Evolutionary conservation across 805 yeast genomes (phyloP).

Genomic region (Yarrowia sp.): DNA sequence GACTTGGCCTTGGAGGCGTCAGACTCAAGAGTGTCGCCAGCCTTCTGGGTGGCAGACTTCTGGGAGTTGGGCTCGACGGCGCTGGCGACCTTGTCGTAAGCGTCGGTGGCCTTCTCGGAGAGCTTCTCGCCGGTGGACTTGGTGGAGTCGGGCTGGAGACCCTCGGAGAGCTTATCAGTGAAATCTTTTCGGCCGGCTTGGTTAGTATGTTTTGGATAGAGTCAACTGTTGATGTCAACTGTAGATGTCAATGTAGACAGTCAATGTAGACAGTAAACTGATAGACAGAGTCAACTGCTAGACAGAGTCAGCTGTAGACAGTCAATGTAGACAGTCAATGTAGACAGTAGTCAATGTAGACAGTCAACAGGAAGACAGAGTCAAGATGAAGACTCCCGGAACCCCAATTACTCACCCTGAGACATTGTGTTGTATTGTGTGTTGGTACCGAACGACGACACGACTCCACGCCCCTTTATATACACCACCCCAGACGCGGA

Average conservation of each 20-base stretch:
- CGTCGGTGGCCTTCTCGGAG: slow-evolving; percentile 66
- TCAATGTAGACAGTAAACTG: no score
- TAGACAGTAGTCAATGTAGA: no score
- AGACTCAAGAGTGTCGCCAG: slow-evolving; percentile 57
- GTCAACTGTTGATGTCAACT: neutral
- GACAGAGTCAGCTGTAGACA: no score
- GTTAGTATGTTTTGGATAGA: neutral
- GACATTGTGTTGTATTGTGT: slow-evolving; percentile 7
- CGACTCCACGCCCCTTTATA: neutral
- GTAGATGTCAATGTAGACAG: neutral
- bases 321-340: no score
- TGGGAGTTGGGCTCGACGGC: slow-evolving; percentile 59
- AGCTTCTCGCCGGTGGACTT: slow-evolving; percentile 64
- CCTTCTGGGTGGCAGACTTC: slow-evolving; percentile 68
- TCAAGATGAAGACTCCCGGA: no score
- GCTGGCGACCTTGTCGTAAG: slow-evolving; percentile 63
- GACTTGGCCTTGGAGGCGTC: slow-evolving; percentile 54
- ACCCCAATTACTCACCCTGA: slow-evolving; percentile 6
- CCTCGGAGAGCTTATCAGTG: slow-evolving; percentile 64
- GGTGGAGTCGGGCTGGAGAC: slow-evolving; percentile 66
- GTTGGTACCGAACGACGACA: neutral
- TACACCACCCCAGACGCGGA: neutral
- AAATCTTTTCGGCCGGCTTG: slow-evolving; percentile 60
- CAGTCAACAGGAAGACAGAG: no score
- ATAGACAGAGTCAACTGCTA: no score